Percentiles rank a stretch among this genome's conserved stretches.
These are phyloP conservation scores for Boechera stricta DNA, from an alignment of 345 rosid genomes.

Conservation along the genomic window DNA sequence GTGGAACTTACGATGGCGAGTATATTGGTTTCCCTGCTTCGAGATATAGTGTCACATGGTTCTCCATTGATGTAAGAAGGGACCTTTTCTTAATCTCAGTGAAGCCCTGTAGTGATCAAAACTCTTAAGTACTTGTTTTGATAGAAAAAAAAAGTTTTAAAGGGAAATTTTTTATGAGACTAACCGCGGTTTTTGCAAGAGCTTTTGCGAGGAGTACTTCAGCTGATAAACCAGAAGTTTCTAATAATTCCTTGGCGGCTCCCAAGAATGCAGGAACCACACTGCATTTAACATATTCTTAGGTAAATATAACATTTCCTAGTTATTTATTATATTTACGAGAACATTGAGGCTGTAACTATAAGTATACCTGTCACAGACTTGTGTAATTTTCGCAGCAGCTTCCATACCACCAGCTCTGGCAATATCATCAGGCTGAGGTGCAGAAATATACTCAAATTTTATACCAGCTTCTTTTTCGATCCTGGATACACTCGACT, in stretches of 20 bases:
- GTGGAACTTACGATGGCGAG: conserved; percentile 69
- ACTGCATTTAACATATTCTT: conserved; percentile 51
- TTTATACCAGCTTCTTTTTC: conserved; percentile 88
- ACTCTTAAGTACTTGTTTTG: conserved; percentile 1
- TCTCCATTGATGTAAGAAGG: conserved; percentile 84
- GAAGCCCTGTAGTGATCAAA: conserved; percentile 66
- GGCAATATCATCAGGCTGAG: conserved; percentile 83
- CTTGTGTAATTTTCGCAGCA: conserved; percentile 71
- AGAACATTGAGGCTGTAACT: background rate
- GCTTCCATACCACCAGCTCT: conserved; percentile 80
- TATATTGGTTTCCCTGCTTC: conserved; percentile 76
- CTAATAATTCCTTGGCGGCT: conserved; percentile 79
- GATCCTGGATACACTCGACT: conserved; percentile 69
- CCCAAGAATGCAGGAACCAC: conserved; percentile 86
- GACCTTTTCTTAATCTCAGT: conserved; percentile 92
- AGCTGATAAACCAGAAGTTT: conserved; percentile 73
- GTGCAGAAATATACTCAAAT: conserved; percentile 86
- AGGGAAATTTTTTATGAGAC: conserved; percentile 23
- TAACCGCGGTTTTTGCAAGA: conserved; percentile 87
- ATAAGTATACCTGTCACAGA: conserved; percentile 79
- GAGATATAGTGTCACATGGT: conserved; percentile 76
- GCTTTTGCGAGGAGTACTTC: conserved; percentile 92
- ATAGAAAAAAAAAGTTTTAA: background rate
- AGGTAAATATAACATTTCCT: background rate
- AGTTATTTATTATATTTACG: background rate